These are phyloP conservation scores for Aspergillus brunneoviolaceus DNA, from an alignment of 2,329 filamentous ascomycete species.

Conservation along the genomic window DNA sequence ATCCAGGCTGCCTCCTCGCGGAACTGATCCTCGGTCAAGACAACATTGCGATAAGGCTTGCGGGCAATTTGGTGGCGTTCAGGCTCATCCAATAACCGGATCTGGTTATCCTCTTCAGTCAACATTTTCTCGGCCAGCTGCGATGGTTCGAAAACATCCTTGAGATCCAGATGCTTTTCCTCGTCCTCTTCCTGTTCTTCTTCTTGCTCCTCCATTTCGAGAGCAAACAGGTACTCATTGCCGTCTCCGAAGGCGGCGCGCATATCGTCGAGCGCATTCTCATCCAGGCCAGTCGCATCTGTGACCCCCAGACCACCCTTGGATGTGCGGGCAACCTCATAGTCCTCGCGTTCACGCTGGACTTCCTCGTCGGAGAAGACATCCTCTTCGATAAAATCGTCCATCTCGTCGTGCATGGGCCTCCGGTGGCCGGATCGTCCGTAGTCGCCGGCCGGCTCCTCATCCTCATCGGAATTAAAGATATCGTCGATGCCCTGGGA, in stretches of 20 bases:
- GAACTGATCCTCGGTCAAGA: conserved; percentile 79
- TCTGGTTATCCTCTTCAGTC: conserved; percentile 91
- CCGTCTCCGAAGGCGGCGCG: conserved; percentile 93
- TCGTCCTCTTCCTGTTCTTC: conserved; percentile 73
- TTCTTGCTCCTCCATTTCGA: conserved; percentile 83
- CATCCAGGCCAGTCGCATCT: conserved; percentile 82
- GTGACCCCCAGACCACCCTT: conserved; percentile 66
- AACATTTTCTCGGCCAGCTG: conserved; percentile 91
- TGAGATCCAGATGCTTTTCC: conserved; percentile 84
- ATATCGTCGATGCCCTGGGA: conserved; percentile 83
- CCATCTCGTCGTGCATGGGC: conserved; percentile 73
- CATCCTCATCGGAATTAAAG: conserved; percentile 92
- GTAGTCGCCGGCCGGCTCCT: conserved; percentile 55
- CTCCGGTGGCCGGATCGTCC: conserved; percentile 52
- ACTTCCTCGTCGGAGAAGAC: conserved; percentile 83
- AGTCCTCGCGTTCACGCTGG: conserved; percentile 75
- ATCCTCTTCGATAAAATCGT: conserved; percentile 96
- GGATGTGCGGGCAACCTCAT: conserved; percentile 81
- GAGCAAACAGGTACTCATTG: conserved; percentile 91
- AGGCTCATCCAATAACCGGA: conserved; percentile 83
- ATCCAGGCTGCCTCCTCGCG: conserved; percentile 92
- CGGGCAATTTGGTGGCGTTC: conserved; percentile 92
- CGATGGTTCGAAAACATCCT: conserved; percentile 97
- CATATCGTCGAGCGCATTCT: conserved; percentile 93
- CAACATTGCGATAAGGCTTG: conserved; percentile 79